Evolutionary conservation across 805 yeast species (phyloP).

Genomic region (Metschnikowia anglica): DNA sequence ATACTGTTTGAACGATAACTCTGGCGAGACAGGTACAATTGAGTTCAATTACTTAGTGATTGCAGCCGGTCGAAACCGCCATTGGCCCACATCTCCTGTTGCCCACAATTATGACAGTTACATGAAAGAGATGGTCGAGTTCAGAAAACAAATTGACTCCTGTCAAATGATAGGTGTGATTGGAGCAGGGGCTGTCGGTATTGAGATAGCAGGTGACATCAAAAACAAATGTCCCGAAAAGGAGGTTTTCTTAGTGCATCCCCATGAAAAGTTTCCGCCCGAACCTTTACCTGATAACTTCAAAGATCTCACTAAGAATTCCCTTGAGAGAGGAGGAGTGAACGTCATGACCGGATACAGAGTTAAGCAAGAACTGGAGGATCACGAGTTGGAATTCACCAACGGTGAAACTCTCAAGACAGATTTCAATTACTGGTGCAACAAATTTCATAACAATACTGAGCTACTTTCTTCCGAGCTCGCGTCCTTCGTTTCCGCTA

Average conservation of each 20-base stretch:
- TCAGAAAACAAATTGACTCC: slow-evolving; percentile 29
- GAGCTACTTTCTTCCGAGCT: slow-evolving; percentile 25
- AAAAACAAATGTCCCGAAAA: slow-evolving; percentile 38
- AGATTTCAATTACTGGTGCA: slow-evolving; percentile 39
- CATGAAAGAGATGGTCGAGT: slow-evolving; percentile 42
- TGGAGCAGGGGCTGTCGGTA: slow-evolving; percentile 56
- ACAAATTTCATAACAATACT: slow-evolving; percentile 34
- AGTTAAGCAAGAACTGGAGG: slow-evolving; percentile 22
- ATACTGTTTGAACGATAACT: slow-evolving; percentile 23
- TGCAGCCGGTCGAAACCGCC: slow-evolving; percentile 51
- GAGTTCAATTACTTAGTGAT: slow-evolving; percentile 48
- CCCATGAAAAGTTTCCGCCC: slow-evolving; percentile 38
- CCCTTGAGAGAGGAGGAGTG: slow-evolving; percentile 31
- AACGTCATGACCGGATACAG: slow-evolving; percentile 32
- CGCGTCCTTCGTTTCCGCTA: slow-evolving; percentile 25
- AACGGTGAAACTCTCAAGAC: slow-evolving; percentile 29
- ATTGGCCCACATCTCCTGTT: slow-evolving; percentile 56
- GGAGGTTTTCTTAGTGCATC: slow-evolving; percentile 38
- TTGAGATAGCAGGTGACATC: slow-evolving; percentile 51
- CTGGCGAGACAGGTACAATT: slow-evolving; percentile 22
- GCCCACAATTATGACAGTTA: slow-evolving; percentile 39
- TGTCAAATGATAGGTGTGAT: slow-evolving; percentile 40
- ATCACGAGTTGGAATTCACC: slow-evolving; percentile 30
- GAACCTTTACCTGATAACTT: slow-evolving; percentile 36
- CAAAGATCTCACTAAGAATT: slow-evolving; percentile 26